Conservation (phyloP, 305 asterid genomes). For the Fraxinus xanthoxyloides region DNA sequence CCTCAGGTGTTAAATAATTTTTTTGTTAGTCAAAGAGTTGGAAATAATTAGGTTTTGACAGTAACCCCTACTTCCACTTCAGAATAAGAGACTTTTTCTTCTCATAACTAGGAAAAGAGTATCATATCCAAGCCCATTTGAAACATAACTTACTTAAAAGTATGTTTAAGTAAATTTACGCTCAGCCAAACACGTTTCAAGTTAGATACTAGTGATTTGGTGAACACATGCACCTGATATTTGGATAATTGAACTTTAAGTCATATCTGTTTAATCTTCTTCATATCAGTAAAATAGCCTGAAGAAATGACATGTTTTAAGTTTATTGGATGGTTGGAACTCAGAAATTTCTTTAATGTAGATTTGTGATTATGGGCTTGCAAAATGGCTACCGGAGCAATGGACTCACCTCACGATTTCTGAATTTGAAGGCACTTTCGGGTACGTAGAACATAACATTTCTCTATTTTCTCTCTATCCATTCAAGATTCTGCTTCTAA, state of each 20-base stretch:
- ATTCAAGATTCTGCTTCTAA: background rate
- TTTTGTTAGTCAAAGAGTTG: background rate
- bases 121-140: background rate
- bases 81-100: background rate
- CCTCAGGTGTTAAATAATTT: constrained; percentile 62
- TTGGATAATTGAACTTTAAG: background rate
- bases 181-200: background rate
- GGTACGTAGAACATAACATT: constrained; percentile 36
- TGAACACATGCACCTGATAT: background rate
- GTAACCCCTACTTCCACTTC: background rate
- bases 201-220: background rate
- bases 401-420: constrained; percentile 79
- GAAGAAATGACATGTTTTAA: background rate
- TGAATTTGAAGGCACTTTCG: constrained; percentile 87
- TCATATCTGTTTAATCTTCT: background rate
- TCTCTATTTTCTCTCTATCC: background rate
- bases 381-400: constrained; percentile 86
- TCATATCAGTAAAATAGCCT: background rate
- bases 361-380: constrained; percentile 97
- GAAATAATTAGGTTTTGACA: background rate
- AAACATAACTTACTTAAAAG: background rate
- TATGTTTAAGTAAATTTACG: background rate
- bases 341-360: constrained; percentile 29
- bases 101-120: background rate
- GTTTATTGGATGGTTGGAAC: constrained; percentile 11